Percentiles rank a stretch among this genome's conserved stretches.
phyloP scores from a whole-genome alignment of 2,329 filamentous ascomycete genomes.

The Hypoxylon sp. region DNA sequence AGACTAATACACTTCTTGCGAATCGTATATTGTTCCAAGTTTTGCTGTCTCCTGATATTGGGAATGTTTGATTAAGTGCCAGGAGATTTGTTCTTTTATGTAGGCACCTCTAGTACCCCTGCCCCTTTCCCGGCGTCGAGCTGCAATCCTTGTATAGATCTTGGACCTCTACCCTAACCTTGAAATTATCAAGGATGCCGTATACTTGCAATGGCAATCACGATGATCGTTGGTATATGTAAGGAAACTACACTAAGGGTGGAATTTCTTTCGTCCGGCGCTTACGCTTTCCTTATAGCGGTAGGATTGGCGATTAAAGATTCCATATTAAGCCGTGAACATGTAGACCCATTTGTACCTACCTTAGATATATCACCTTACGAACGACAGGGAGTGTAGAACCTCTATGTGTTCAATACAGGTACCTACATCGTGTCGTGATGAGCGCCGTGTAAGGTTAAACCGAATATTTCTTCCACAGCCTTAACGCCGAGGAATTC shows the following conservation, averaged over 20 bases:
- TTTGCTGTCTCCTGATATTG: neutral
- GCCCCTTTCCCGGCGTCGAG: neutral
- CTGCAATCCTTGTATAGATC: neutral
- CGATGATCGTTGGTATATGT: neutral
- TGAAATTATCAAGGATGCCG: neutral
- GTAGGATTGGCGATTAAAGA: too few relatives aligned
- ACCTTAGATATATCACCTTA: too few relatives aligned
- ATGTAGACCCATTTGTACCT: too few relatives aligned
- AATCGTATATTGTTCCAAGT: neutral
- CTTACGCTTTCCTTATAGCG: too few relatives aligned
- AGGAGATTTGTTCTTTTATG: neutral
- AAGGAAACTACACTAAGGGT: neutral
- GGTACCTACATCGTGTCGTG: too few relatives aligned
- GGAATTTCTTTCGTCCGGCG: too few relatives aligned
- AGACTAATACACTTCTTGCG: conserved; percentile 23
- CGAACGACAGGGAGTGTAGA: too few relatives aligned
- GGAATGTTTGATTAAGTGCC: neutral
- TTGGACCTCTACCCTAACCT: neutral
- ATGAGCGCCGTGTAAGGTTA: too few relatives aligned
- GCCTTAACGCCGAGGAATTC: too few relatives aligned
- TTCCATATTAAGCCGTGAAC: too few relatives aligned
- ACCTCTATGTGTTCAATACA: too few relatives aligned
- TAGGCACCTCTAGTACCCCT: neutral
- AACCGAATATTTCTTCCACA: too few relatives aligned
- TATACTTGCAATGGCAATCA: neutral